Evolutionary conservation across 768 basidiomycete species (phyloP).

Genomic region (Auricularia sp.): DNA sequence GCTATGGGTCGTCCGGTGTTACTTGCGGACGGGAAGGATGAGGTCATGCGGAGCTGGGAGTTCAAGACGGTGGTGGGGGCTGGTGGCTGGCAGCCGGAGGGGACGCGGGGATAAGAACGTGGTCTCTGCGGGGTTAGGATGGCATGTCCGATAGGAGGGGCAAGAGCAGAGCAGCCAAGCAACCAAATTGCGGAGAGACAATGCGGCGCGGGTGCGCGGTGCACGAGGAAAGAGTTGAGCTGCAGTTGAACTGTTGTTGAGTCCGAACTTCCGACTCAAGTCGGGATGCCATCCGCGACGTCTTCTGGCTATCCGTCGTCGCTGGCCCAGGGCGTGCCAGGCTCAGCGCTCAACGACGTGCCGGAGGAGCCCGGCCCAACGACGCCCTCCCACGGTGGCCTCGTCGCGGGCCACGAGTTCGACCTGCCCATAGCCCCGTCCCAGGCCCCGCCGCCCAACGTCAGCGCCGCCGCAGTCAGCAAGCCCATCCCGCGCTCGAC

Average conservation of each 20-base stretch:
- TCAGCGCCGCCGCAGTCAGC: slow-evolving; percentile 10
- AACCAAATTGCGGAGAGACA: too few relatives aligned
- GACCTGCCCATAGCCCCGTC: slow-evolving; percentile 43
- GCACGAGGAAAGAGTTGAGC: too few relatives aligned
- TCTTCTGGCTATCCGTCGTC: slow-evolving; percentile 45
- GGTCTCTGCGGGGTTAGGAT: too few relatives aligned
- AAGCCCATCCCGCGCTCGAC: slow-evolving; percentile 17
- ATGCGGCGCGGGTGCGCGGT: too few relatives aligned
- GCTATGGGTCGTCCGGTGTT: too few relatives aligned
- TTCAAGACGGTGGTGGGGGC: too few relatives aligned
- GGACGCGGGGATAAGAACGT: too few relatives aligned
- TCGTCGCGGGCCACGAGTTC: slow-evolving; percentile 53
- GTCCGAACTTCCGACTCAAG: background rate
- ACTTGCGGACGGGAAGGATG: too few relatives aligned
- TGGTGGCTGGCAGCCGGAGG: too few relatives aligned
- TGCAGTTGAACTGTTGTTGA: background rate
- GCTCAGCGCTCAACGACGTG: slow-evolving; percentile 34
- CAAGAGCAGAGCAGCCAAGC: too few relatives aligned
- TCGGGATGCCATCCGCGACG: slow-evolving; percentile 6
- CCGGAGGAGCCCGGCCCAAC: slow-evolving; percentile 37
- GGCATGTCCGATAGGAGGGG: too few relatives aligned
- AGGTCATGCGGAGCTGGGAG: too few relatives aligned
- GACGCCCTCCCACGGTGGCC: slow-evolving; percentile 46
- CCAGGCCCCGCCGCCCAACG: slow-evolving; percentile 10
- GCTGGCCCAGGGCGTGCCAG: slow-evolving; percentile 22